Evolutionary conservation across 129 eudicot genomes (phyloP).

Genomic region (Flaveria brownii): DNA sequence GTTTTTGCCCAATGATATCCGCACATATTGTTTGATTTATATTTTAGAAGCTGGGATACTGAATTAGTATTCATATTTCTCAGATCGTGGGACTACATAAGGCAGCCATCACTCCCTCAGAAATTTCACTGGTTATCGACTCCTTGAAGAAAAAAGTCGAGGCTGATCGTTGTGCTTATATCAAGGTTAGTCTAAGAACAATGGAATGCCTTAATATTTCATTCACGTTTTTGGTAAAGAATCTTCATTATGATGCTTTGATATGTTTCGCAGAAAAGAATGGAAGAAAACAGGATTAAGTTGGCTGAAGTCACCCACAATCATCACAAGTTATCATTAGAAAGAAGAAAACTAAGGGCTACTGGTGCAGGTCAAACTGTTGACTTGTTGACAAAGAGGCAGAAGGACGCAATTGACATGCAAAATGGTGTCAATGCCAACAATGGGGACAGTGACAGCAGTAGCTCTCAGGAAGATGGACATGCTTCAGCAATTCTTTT

Average conservation of each 20-base stretch:
- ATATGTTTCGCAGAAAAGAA: slow-evolving; percentile 50
- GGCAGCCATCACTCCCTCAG: slow-evolving; percentile 37
- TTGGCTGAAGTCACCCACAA: slow-evolving; percentile 61
- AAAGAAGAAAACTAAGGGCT: slow-evolving; percentile 50
- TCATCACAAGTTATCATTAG: slow-evolving; percentile 54
- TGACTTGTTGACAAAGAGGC: slow-evolving; percentile 69
- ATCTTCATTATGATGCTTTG: slow-evolving; percentile 12
- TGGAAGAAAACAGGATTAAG: slow-evolving; percentile 70
- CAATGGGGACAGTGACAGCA: slow-evolving; percentile 54
- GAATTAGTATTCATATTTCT: slow-evolving; percentile 24
- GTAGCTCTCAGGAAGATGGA: slow-evolving; percentile 78
- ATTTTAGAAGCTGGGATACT: not conserved
- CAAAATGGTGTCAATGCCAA: slow-evolving; percentile 71
- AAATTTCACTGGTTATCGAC: slow-evolving; percentile 58
- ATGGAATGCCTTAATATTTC: slow-evolving; percentile 1
- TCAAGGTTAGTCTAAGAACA: slow-evolving; percentile 57
- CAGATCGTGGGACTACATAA: slow-evolving; percentile 47
- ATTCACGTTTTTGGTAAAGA: not conserved
- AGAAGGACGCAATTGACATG: slow-evolving; percentile 82
- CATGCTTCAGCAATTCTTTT: slow-evolving; percentile 84
- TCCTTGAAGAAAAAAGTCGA: slow-evolving; percentile 71
- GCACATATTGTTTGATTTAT: not conserved
- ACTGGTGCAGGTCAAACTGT: slow-evolving; percentile 37
- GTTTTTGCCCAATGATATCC: too few species aligned
- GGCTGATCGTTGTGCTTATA: slow-evolving; percentile 60